Evolutionary conservation across 148 eudicot genomes (phyloP).

Genomic region (Diospyros kaki): DNA sequence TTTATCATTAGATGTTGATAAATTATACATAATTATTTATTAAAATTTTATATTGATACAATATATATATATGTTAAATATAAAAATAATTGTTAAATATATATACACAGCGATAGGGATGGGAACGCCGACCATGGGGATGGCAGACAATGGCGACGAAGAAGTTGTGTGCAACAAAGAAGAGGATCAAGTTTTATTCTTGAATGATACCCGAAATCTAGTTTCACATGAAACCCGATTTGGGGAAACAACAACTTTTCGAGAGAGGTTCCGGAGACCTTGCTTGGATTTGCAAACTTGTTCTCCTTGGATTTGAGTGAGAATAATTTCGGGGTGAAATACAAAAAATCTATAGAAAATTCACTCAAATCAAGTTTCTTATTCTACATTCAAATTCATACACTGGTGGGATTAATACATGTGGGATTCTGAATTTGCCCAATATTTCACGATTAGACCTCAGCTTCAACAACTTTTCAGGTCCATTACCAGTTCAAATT

Average conservation of each 20-base stretch:
- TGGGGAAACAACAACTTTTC: constrained; percentile 68
- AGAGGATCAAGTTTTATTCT: no score
- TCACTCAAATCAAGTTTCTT: constrained; percentile 57
- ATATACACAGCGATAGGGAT: no score
- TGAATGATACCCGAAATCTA: no score
- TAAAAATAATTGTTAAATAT: no score
- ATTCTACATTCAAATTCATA: constrained; percentile 58
- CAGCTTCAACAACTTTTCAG: constrained; percentile 68
- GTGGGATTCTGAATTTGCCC: constrained; percentile 57
- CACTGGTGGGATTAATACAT: constrained; percentile 55
- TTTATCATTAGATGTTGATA: no score
- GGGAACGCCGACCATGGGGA: no score
- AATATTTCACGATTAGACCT: constrained; percentile 63
- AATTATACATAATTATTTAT: no score
- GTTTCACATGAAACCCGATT: no score
- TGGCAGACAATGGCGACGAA: no score
- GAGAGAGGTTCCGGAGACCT: constrained; percentile 56
- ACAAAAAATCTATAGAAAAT: constrained; percentile 55
- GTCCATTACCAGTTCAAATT: constrained; percentile 60
- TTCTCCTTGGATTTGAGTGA: constrained; percentile 62
- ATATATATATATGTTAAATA: no score
- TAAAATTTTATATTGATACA: no score
- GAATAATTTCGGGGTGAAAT: constrained; percentile 62
- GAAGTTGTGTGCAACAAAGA: no score
- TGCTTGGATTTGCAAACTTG: constrained; percentile 48